phyloP scores from a whole-genome alignment of 2,329 filamentous ascomycete species.

The Pestalotiopsis sp. region DNA sequence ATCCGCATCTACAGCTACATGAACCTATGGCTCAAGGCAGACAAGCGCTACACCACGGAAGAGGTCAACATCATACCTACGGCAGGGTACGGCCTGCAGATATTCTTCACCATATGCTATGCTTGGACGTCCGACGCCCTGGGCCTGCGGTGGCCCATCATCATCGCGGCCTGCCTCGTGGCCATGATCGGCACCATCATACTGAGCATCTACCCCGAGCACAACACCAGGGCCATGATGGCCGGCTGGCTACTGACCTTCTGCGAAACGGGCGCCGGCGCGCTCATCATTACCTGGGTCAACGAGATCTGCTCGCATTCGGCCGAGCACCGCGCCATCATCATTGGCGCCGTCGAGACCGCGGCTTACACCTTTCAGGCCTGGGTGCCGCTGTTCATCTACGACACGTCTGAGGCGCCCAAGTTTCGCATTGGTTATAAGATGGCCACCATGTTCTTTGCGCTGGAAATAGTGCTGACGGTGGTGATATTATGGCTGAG shows the following conservation, averaged over 20 bases:
- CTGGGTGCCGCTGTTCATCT: conserved; percentile 43
- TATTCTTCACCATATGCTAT: conserved; percentile 54
- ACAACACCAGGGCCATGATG: conserved; percentile 37
- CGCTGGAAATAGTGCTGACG: conserved; percentile 19
- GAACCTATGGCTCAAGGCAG: conserved; percentile 36
- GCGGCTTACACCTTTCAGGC: conserved; percentile 45
- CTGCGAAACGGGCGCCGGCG: conserved; percentile 36
- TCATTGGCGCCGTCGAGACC: conserved; percentile 51
- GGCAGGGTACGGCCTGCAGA: conserved; percentile 36
- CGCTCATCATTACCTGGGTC: conserved; percentile 45
- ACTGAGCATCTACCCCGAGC: conserved; percentile 35
- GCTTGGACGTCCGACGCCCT: conserved; percentile 56
- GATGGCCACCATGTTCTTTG: conserved; percentile 21
- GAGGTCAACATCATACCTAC: conserved; percentile 57
- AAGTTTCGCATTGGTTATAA: conserved; percentile 40
- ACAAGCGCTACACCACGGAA: conserved; percentile 29
- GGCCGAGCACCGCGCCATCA: conserved; percentile 50
- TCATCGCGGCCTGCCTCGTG: conserved; percentile 48
- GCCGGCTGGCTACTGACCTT: conserved; percentile 39
- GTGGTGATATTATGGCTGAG: conserved; percentile 17
- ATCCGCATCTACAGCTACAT: conserved; percentile 40
- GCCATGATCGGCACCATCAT: conserved; percentile 36
- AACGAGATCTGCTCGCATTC: conserved; percentile 48
- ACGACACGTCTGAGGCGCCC: conserved; percentile 38
- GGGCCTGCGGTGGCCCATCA: conserved; percentile 55